Conservation (phyloP, 2,329 filamentous ascomycete species). For the Sporothrix mexicana region DNA sequence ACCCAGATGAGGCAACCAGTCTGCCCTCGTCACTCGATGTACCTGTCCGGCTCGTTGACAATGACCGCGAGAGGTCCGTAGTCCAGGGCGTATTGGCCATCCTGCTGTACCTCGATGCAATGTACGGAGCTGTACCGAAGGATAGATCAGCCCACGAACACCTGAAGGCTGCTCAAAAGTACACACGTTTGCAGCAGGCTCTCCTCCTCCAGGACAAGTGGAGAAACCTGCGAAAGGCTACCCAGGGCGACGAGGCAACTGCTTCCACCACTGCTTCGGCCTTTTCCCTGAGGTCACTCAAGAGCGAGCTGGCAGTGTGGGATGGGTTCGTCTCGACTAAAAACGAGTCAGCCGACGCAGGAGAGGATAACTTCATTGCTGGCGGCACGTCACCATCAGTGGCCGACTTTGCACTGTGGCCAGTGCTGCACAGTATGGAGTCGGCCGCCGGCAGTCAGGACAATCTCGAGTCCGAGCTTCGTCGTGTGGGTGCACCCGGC, state of each 20-base stretch:
- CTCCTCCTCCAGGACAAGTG: slow-evolving; percentile 49
- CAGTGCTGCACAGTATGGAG: slow-evolving; percentile 57
- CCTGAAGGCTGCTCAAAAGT: slow-evolving; percentile 46
- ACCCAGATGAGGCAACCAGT: slow-evolving; percentile 34
- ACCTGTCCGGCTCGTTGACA: slow-evolving; percentile 61
- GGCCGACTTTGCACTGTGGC: slow-evolving; percentile 64
- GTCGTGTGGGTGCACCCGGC: slow-evolving; percentile 39
- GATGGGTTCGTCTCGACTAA: slow-evolving; percentile 44
- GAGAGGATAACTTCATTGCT: slow-evolving; percentile 49
- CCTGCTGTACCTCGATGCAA: slow-evolving; percentile 65
- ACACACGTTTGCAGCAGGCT: slow-evolving; percentile 52
- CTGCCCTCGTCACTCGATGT: slow-evolving; percentile 31
- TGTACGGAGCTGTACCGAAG: slow-evolving; percentile 49
- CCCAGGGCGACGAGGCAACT: not conserved
- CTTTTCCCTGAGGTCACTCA: slow-evolving; percentile 39
- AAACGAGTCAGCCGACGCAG: not conserved
- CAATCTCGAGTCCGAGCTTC: slow-evolving; percentile 40
- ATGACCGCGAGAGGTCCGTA: slow-evolving; percentile 54
- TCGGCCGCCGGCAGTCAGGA: slow-evolving; percentile 42
- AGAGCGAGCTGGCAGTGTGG: slow-evolving; percentile 50
- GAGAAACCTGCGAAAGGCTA: slow-evolving; percentile 36
- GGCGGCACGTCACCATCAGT: slow-evolving; percentile 49
- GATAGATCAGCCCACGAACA: slow-evolving; percentile 36
- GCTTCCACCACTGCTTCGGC: not conserved
- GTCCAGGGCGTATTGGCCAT: slow-evolving; percentile 59